phyloP scores from a whole-genome alignment of 257 asterid species.

The Ehretia macrophylla region DNA sequence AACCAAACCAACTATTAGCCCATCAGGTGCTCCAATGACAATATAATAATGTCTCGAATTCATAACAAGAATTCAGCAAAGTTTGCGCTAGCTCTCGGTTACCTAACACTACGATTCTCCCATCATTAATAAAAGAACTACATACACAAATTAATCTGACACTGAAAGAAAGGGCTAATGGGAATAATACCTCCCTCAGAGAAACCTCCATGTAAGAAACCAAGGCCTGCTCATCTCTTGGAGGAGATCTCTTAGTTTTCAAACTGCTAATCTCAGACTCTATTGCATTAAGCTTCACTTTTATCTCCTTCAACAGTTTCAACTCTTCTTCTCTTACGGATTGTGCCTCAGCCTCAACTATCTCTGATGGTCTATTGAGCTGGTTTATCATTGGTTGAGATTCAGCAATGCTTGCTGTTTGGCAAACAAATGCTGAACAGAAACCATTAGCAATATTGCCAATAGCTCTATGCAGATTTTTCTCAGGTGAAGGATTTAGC shows the following conservation, averaged over 20 bases:
- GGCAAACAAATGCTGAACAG: conserved; percentile 30
- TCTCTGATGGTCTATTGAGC: conserved; percentile 33
- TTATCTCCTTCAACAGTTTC: conserved; percentile 61
- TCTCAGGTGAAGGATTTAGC: conserved; percentile 37
- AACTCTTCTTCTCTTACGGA: conserved; percentile 37
- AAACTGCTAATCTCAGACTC: conserved; percentile 41
- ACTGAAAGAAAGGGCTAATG: conserved; percentile 4
- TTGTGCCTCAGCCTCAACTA: conserved; percentile 32
- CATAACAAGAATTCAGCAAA: too few species aligned
- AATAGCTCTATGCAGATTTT: conserved; percentile 33
- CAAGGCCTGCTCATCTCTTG: conserved; percentile 31
- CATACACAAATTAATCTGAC: neutral
- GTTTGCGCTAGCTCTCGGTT: neutral
- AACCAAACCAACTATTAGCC: too few species aligned
- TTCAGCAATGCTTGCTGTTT: conserved; percentile 24
- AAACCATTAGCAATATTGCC: conserved; percentile 33
- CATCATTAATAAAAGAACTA: neutral
- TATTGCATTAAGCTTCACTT: conserved; percentile 41
- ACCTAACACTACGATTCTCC: neutral
- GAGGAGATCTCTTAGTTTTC: conserved; percentile 29
- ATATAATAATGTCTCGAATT: too few species aligned
- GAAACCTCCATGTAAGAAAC: conserved; percentile 41
- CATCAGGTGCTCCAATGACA: too few species aligned
- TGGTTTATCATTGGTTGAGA: conserved; percentile 22
- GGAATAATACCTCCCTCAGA: conserved; percentile 15